Base-by-base conservation (phyloP, 2,329 filamentous ascomycete genomes). In the Capronia epimyces region DNA sequence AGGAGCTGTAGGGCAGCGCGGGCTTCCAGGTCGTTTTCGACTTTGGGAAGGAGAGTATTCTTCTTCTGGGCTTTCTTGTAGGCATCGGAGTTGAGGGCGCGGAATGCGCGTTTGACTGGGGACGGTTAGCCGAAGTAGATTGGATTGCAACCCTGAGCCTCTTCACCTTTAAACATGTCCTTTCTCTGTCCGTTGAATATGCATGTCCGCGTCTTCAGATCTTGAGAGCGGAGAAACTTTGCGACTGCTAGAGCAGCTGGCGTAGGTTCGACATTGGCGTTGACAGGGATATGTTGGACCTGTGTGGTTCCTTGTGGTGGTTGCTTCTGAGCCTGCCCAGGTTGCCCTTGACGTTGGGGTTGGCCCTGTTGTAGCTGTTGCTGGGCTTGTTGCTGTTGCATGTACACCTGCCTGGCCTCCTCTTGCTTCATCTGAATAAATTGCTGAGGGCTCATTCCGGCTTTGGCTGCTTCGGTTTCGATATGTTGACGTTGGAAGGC, bases 111-210 rank as follows among this genome's bases (percentile, higher is more conserved):
- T 78, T 97, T 97, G 68, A 98, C 93, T 95, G 36, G 16, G 12
- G 16, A 48, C 3, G 31, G 36, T 55, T 20, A 48, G 46, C 27
- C 12, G 8, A 34, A n/a, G 21, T 9, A 29, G 12, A 39, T 16
- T 46, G 40, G 18, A 55, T 66, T 43, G 18, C n/a, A 5, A 20
- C 2, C 10, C 9, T 15, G 20, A 22, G 2, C 13, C 12, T 49
- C 12, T 50, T 12, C 75, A 91, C 89, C 89, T 78, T 85, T 86
- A 71, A 98, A 97, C 87, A 98, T 94, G 60, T 98, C 91, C 73
- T 95, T 97, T 64, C 93, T 82, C 77, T 96, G 90, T 63, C 93
- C 93, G 60, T 96, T 90, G 59, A 97, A 80, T 58, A 98, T 94
- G 67, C 87, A 91, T 15, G 90, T 96, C 57, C 93, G 79, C 15